Conservation (phyloP, 2,329 filamentous ascomycete genomes). For the Clarireedia hainanense region DNA sequence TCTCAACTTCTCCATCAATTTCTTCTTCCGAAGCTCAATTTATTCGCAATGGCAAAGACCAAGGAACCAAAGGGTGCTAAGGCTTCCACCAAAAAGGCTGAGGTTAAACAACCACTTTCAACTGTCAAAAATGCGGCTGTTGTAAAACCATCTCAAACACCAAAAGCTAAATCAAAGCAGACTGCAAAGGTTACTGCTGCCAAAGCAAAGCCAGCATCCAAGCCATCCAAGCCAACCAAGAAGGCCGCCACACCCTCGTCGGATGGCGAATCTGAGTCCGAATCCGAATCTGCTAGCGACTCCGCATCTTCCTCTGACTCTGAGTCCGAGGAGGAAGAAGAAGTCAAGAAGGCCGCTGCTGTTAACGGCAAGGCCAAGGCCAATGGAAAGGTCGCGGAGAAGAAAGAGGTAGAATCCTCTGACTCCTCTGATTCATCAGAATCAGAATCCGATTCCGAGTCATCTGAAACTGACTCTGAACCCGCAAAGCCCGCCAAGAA, state of each 20-base stretch:
- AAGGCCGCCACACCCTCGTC: slow-evolving; percentile 37
- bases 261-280: slow-evolving; percentile 30
- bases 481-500: slow-evolving; percentile 16
- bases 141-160: slow-evolving; percentile 57
- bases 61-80: slow-evolving; percentile 56
- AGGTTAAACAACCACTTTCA: slow-evolving; percentile 41
- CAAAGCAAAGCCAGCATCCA: slow-evolving; percentile 20
- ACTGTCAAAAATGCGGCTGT: slow-evolving; percentile 59
- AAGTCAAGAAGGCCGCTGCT: slow-evolving; percentile 22
- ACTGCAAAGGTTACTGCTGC: slow-evolving; percentile 47
- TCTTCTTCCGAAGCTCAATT: slow-evolving; percentile 1
- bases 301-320: slow-evolving; percentile 23
- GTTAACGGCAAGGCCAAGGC: slow-evolving; percentile 14
- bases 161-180: slow-evolving; percentile 61
- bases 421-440: slow-evolving; percentile 28
- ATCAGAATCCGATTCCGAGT: slow-evolving; percentile 17
- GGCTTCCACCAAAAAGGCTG: slow-evolving; percentile 43
- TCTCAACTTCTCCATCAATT: background rate
- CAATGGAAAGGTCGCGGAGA: slow-evolving; percentile 20
- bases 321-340: slow-evolving; percentile 25
- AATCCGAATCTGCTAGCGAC: slow-evolving; percentile 31
- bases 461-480: slow-evolving; percentile 19
- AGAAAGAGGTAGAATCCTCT: slow-evolving; percentile 31
- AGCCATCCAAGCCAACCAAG: slow-evolving; percentile 32
- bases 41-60: slow-evolving; percentile 53